A percentile compares a stretch with the other conserved stretches of the same genome.
phyloP scores from a whole-genome alignment of 768 basidiomycete species.

The Collybia nuda region DNA sequence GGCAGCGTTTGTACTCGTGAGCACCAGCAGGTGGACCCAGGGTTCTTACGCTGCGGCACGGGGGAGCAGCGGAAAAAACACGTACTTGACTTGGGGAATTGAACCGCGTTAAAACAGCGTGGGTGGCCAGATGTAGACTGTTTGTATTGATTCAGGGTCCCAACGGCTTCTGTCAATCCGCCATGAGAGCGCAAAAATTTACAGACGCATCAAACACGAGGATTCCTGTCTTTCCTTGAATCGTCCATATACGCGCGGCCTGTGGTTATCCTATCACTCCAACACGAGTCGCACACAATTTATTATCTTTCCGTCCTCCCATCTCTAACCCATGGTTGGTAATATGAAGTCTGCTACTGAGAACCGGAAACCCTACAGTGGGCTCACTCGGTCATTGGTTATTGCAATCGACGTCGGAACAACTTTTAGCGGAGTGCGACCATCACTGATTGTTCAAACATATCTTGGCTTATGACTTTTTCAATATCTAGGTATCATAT shows the following conservation, averaged over 20 bases:
- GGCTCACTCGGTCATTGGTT: conserved; percentile 62
- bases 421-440: conserved; percentile 72
- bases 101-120: conserved; percentile 2
- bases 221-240: conserved; percentile 8
- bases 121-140: conserved; percentile 5
- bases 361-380: conserved; percentile 73
- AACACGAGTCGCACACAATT: conserved; percentile 3
- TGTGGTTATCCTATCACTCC: conserved; percentile 4
- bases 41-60: conserved; percentile 3
- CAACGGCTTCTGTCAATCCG: conserved; percentile 7
- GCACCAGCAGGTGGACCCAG: conserved; percentile 8
- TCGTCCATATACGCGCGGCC: conserved; percentile 2
- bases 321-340: conserved; percentile 43
- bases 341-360: conserved; percentile 38
- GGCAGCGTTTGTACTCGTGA: conserved; percentile 5
- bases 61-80: conserved; percentile 1
- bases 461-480: conserved; percentile 4
- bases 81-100: conserved; percentile 5
- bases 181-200: neutral
- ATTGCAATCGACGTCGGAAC: conserved; percentile 83
- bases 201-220: conserved; percentile 18
- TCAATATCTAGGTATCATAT: conserved; percentile 57
- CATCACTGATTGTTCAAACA: neutral
- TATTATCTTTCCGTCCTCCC: conserved; percentile 14
- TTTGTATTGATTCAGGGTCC: conserved; percentile 12